phyloP scores from a whole-genome alignment of 2,329 filamentous ascomycete genomes.

The Myotisia sp. region DNA sequence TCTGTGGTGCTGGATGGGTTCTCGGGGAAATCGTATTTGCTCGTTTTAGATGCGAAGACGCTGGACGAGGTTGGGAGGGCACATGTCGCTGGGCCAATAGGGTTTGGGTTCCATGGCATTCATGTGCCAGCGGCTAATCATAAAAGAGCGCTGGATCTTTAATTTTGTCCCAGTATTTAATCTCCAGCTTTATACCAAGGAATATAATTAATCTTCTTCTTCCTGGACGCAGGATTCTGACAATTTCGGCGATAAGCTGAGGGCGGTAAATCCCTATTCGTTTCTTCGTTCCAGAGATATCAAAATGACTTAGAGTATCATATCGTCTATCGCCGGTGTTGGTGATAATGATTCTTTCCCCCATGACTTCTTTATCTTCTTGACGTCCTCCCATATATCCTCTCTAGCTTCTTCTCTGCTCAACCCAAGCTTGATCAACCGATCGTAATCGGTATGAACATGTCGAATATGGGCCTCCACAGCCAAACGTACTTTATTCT shows the following conservation, averaged over 20 bases:
- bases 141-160: slow-evolving; percentile 6
- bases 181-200: too few relatives aligned
- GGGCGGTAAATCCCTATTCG: too few relatives aligned
- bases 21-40: slow-evolving; percentile 37
- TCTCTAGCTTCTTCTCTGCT: slow-evolving; percentile 20
- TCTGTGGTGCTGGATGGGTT: slow-evolving; percentile 40
- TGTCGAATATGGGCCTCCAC: slow-evolving; percentile 34
- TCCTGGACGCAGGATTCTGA: too few relatives aligned
- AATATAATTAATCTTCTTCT: too few relatives aligned
- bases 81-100: slow-evolving; percentile 34
- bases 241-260: too few relatives aligned
- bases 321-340: too few relatives aligned
- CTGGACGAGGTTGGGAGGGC: slow-evolving; percentile 39
- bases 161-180: too few relatives aligned
- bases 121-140: slow-evolving; percentile 18
- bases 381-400: slow-evolving; percentile 19
- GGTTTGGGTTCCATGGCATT: slow-evolving; percentile 41
- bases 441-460: slow-evolving; percentile 28
- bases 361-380: slow-evolving; percentile 21
- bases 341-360: slow-evolving; percentile 12
- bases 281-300: too few relatives aligned
- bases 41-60: slow-evolving; percentile 37
- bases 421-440: slow-evolving; percentile 17
- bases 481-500: slow-evolving; percentile 24
- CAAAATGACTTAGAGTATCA: too few relatives aligned